These are phyloP conservation scores for Rutstroemia sp. DNA, from an alignment of 2,329 filamentous ascomycete species.

Conservation along the genomic window DNA sequence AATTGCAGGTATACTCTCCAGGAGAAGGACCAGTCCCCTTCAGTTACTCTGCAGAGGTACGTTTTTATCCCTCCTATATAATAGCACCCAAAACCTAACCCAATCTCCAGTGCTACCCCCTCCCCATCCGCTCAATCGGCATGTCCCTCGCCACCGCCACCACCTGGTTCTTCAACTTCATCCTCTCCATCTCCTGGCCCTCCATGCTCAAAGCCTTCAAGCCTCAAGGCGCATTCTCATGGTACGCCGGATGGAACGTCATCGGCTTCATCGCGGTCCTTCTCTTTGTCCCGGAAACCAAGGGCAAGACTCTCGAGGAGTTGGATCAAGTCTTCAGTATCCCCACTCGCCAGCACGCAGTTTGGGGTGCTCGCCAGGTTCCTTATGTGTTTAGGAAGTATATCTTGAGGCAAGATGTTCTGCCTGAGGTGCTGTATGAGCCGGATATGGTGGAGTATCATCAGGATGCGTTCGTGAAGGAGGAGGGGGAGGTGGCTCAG, in stretches of 20 bases:
- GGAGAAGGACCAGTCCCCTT: slow-evolving; percentile 56
- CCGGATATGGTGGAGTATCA: neutral
- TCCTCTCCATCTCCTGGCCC: slow-evolving; percentile 48
- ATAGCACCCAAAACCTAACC: neutral
- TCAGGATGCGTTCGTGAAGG: neutral
- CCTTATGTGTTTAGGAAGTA: slow-evolving; percentile 3
- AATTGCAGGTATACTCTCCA: slow-evolving; percentile 30
- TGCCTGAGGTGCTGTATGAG: neutral
- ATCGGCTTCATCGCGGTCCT: slow-evolving; percentile 48
- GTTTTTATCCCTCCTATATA: neutral
- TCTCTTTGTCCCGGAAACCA: slow-evolving; percentile 50
- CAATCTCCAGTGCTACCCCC: slow-evolving; percentile 12
- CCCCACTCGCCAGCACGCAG: slow-evolving; percentile 17
- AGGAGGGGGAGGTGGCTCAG: too few relatives aligned
- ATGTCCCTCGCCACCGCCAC: slow-evolving; percentile 58
- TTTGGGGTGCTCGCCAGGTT: slow-evolving; percentile 1
- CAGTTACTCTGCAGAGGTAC: slow-evolving; percentile 42
- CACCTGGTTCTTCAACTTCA: slow-evolving; percentile 50
- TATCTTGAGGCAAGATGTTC: neutral
- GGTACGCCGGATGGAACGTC: slow-evolving; percentile 48
- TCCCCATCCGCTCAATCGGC: slow-evolving; percentile 55
- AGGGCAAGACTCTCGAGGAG: slow-evolving; percentile 34
- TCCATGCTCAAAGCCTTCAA: slow-evolving; percentile 20
- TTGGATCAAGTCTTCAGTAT: slow-evolving; percentile 41
- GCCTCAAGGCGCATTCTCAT: slow-evolving; percentile 40